Evolutionary conservation across 192 early-diverging fungal species (phyloP).

Genomic region (Backusella tuberculispora): DNA sequence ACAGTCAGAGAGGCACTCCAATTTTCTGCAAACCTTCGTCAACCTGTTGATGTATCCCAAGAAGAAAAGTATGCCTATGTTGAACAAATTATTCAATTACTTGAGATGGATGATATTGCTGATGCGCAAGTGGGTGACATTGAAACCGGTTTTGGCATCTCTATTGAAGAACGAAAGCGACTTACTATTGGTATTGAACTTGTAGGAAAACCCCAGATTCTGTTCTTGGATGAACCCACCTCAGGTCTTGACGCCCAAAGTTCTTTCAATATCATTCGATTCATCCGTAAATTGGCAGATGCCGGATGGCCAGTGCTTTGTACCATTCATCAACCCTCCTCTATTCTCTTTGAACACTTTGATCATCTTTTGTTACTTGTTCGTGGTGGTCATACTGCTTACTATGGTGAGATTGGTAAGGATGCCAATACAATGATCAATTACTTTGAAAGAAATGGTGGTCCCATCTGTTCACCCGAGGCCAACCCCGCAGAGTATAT

Average conservation of each 20-base stretch:
- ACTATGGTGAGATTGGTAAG: slow-evolving; percentile 79
- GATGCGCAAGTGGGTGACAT: slow-evolving; percentile 76
- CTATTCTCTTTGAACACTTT: slow-evolving; percentile 82
- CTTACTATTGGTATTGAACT: slow-evolving; percentile 88
- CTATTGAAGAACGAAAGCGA: slow-evolving; percentile 88
- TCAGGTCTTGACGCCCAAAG: slow-evolving; percentile 82
- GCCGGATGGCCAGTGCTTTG: slow-evolving; percentile 73
- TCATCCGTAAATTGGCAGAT: slow-evolving; percentile 68
- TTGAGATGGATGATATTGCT: slow-evolving; percentile 75
- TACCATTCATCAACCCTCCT: slow-evolving; percentile 87
- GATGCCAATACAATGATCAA: slow-evolving; percentile 65
- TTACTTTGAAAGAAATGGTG: slow-evolving; percentile 79
- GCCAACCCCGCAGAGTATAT: slow-evolving; percentile 90
- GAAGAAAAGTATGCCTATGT: slow-evolving; percentile 72
- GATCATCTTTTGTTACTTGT: slow-evolving; percentile 81
- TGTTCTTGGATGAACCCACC: slow-evolving; percentile 92
- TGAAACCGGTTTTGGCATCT: slow-evolving; percentile 75
- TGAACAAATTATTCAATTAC: slow-evolving; percentile 70
- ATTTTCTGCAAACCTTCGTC: slow-evolving; percentile 76
- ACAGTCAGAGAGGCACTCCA: slow-evolving; percentile 82
- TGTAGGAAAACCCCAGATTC: slow-evolving; percentile 71
- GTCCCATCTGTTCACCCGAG: slow-evolving; percentile 59
- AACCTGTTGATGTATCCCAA: slow-evolving; percentile 63
- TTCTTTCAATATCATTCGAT: slow-evolving; percentile 74
- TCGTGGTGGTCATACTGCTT: slow-evolving; percentile 78